These are phyloP conservation scores for Microcyclospora tardicrescens DNA, from an alignment of 2,329 filamentous ascomycete genomes.

Conservation along the genomic window DNA sequence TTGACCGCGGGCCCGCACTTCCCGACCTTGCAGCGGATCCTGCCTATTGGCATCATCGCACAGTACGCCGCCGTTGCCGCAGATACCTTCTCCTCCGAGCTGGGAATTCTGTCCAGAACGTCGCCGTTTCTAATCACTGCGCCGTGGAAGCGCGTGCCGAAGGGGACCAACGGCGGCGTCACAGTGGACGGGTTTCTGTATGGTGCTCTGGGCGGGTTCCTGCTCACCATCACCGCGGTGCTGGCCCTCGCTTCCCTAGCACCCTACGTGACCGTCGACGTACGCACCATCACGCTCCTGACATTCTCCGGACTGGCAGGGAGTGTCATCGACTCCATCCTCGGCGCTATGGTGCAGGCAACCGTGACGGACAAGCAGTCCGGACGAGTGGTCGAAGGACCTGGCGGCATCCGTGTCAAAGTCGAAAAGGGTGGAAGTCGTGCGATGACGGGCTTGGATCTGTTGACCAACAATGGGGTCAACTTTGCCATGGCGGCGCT, in stretches of 20 bases:
- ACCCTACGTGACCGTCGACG: conserved; percentile 9
- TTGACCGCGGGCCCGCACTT: conserved; percentile 27
- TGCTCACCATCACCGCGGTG: conserved; percentile 54
- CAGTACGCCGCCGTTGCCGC: conserved; percentile 79
- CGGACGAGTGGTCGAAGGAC: conserved; percentile 81
- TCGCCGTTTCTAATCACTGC: conserved; percentile 79
- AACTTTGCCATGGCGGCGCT: conserved; percentile 80
- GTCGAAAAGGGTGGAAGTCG: conserved; percentile 19
- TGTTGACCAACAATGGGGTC: conserved; percentile 90
- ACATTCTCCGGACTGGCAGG: conserved; percentile 64
- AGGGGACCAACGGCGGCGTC: conserved; percentile 88
- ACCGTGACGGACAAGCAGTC: conserved; percentile 73
- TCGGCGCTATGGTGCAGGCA: conserved; percentile 74
- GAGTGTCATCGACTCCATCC: conserved; percentile 72
- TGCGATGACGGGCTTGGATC: conserved; percentile 53
- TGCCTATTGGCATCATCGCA: conserved; percentile 37
- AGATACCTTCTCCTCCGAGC: conserved; percentile 89
- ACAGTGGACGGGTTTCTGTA: conserved; percentile 54
- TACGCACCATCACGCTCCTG: conserved; percentile 27
- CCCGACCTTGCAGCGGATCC: conserved; percentile 24
- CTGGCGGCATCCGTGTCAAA: conserved; percentile 39
- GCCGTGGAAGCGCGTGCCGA: conserved; percentile 64
- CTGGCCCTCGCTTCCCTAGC: conserved; percentile 21
- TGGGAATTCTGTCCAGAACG: conserved; percentile 72
- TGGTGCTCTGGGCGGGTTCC: conserved; percentile 28